Evolutionary conservation across 192 early-diverging fungal species (phyloP), one percentile per base, ranked within the genome.

Genomic region (Linnemannia exigua): DNA sequence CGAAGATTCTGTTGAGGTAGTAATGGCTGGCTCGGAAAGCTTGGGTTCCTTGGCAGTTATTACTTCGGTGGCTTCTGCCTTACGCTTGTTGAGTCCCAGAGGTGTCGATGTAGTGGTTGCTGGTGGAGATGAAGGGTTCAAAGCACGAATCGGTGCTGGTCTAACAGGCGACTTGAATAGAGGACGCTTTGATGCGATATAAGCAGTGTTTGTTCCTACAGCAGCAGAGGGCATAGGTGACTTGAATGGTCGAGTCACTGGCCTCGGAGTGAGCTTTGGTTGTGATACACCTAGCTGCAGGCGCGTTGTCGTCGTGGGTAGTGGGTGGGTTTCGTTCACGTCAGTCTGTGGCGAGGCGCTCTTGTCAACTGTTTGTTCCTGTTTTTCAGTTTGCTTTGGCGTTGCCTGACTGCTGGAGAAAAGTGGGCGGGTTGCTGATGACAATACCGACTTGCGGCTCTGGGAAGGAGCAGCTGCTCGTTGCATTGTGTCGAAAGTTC

Each of bases 401-500:
- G 54, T 20, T 52, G 17, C 22, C 50, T 52, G 50, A 22, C 22
- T 16, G 22, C 50, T 22, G 22, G 52, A 54, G 52, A n/a, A 54
- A 14, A 54, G 52, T 54, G 52, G 22, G 6, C 52, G 52, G 52
- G 52, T 8, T 35, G 61, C 7, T 25, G 58, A 16, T 22, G 50
- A 50, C 46, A 52, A 52, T 38, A 17, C 31, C 12, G 31, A 28
- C 61, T 67, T 72, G n/a, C 78, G 71, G 46, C 63, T 67, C 33
- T 75, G 74, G 3, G 80, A 81, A 0, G 80, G 80, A 16, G 80
- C 80, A 25, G 68, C 74, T n/a, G 35, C 25, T 58, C 74, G 66
- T 31, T 81, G 80, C 80, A 81, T 81, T 31, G 33, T 36, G 25
- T 48, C 41, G 67, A 41, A 69, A 38, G 58, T 31, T n/a, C 68